Conservation (phyloP, 805 yeast genomes). For the Candida germanica region DNA sequence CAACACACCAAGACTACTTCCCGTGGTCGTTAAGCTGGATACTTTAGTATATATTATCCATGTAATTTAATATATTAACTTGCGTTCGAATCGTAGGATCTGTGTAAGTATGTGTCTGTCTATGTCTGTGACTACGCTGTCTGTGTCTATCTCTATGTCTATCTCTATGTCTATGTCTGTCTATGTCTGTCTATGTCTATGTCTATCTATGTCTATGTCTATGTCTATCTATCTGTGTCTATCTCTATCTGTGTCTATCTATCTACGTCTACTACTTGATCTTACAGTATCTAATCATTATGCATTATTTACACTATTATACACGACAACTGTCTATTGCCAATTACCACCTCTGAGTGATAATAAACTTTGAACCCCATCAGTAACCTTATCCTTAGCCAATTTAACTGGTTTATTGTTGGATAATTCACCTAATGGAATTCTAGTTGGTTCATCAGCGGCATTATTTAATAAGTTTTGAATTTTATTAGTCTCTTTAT, state of each 20-base stretch:
- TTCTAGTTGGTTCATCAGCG: constrained; percentile 16
- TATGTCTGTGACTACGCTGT: background rate
- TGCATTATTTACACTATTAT: constrained; percentile 9
- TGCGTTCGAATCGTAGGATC: constrained; percentile 16
- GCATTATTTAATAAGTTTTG: constrained; percentile 18
- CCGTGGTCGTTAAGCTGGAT: constrained; percentile 59
- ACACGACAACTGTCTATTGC: constrained; percentile 15
- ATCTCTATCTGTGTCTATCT: no score
- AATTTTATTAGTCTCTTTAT: constrained; percentile 18
- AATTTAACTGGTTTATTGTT: constrained; percentile 13
- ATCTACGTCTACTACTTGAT: no score
- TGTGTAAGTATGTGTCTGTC: no score
- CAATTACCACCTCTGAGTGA: constrained; percentile 37
- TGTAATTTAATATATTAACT: constrained; percentile 19
- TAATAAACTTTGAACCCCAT: constrained; percentile 40
- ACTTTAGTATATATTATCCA: constrained; percentile 9
- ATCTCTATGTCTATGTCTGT: no score
- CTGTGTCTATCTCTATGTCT: no score
- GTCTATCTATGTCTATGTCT: no score
- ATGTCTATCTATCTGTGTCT: no score
- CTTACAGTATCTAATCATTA: no score
- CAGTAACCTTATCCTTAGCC: constrained; percentile 14
- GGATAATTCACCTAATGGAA: constrained; percentile 25
- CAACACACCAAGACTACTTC: constrained; percentile 99
- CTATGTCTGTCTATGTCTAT: no score